These are phyloP conservation scores for Phoma sp. DNA, from an alignment of 2,329 filamentous ascomycete species.

Conservation along the genomic window DNA sequence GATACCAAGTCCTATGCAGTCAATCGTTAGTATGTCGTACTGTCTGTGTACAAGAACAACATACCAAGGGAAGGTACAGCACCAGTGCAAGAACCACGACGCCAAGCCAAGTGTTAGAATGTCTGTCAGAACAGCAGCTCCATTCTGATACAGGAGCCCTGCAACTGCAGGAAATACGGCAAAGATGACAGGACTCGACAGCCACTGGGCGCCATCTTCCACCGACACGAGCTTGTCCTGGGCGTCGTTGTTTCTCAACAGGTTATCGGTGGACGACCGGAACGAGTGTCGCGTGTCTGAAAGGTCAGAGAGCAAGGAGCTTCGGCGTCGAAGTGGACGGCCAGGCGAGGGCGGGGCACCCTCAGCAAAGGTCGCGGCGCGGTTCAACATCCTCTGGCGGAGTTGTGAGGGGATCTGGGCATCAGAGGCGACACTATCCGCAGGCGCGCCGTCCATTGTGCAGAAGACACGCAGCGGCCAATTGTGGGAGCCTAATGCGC, in stretches of 20 bases:
- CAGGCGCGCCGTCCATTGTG: slow-evolving; percentile 32
- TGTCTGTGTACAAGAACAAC: slow-evolving; percentile 29
- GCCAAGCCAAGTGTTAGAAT: slow-evolving; percentile 79
- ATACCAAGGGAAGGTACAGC: slow-evolving; percentile 86
- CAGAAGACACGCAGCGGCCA: slow-evolving; percentile 8
- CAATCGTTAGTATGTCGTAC: slow-evolving; percentile 8
- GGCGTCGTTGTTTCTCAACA: slow-evolving; percentile 53
- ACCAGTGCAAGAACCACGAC: slow-evolving; percentile 90
- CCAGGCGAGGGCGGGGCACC: slow-evolving; percentile 30
- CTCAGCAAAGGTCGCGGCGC: slow-evolving; percentile 45
- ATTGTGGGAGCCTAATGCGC: slow-evolving; percentile 12
- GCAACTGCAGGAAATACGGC: slow-evolving; percentile 86
- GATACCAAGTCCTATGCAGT: slow-evolving; percentile 58
- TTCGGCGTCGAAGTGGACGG: slow-evolving; percentile 62
- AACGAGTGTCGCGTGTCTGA: slow-evolving; percentile 72
- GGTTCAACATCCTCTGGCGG: slow-evolving; percentile 45
- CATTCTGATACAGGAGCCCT: slow-evolving; percentile 84
- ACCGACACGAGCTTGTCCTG: slow-evolving; percentile 43
- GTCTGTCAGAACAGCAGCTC: slow-evolving; percentile 82
- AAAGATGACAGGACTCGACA: slow-evolving; percentile 80
- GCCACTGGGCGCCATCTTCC: slow-evolving; percentile 71
- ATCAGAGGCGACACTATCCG: slow-evolving; percentile 25
- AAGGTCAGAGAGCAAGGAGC: slow-evolving; percentile 79
- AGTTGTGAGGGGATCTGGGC: slow-evolving; percentile 39
- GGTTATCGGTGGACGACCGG: slow-evolving; percentile 71